A percentile compares a stretch with the other conserved stretches of the same genome.
phyloP scores from a whole-genome alignment of 1,284 basidiomycete genomes.

The Afroboletus lepidellus region DNA sequence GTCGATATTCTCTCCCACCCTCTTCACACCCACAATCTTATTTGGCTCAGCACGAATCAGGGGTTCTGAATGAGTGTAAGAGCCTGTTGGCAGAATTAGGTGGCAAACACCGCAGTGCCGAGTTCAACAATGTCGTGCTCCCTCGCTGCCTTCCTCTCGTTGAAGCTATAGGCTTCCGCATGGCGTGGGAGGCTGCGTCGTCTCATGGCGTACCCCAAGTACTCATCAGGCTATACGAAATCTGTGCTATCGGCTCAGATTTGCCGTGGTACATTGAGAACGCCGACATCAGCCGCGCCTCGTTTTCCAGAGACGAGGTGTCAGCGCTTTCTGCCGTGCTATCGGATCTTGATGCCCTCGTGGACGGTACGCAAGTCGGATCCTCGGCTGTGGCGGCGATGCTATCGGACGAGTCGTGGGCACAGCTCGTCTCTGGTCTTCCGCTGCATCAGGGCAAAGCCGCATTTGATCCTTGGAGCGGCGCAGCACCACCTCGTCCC shows the following conservation, averaged over 20 bases:
- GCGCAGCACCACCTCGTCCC: background rate
- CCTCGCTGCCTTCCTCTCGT: background rate
- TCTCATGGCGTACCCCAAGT: background rate
- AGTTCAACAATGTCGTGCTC: slow-evolving; percentile 2
- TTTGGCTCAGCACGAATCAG: background rate
- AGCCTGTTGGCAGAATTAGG: background rate
- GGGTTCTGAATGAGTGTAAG: background rate
- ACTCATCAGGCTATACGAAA: background rate
- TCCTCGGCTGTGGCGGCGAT: background rate
- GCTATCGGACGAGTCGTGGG: background rate
- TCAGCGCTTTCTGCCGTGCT: background rate
- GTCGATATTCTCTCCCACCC: background rate
- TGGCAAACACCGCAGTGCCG: background rate
- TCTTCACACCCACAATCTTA: background rate
- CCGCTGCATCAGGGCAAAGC: background rate
- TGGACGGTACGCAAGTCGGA: background rate
- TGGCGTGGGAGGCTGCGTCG: background rate
- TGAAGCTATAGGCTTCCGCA: background rate
- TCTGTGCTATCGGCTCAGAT: background rate
- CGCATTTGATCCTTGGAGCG: background rate
- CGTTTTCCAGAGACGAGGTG: background rate
- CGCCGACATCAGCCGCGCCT: background rate
- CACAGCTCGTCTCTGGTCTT: background rate
- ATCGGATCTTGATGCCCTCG: background rate
- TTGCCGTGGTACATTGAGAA: slow-evolving; percentile 1